Evolutionary conservation across 768 basidiomycete species (phyloP).

Genomic region (Boletales sp.): DNA sequence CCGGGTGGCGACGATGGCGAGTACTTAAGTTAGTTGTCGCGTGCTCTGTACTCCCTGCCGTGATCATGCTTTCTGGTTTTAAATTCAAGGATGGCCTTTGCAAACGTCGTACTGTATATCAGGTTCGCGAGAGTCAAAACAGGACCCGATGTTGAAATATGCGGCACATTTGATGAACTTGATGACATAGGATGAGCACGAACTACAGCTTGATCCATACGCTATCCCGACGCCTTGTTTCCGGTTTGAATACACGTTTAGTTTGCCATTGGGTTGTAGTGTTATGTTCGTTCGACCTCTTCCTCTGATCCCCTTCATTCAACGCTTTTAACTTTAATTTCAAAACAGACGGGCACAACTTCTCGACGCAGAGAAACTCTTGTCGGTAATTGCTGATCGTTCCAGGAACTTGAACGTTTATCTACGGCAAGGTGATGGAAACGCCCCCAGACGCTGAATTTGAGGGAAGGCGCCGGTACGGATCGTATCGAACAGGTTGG

Average conservation of each 20-base stretch:
- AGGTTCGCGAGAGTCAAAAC: constrained; percentile 6
- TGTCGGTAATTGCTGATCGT: constrained; percentile 40
- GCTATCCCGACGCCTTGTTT: constrained; percentile 24
- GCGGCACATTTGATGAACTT: constrained; percentile 28
- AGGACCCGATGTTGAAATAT: constrained; percentile 14
- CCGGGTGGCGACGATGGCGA: constrained; percentile 69
- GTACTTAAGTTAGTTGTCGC: not conserved
- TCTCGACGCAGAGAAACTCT: constrained; percentile 36
- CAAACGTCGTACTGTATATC: constrained; percentile 1
- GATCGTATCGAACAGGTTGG: too few species aligned
- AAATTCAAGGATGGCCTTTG: not conserved
- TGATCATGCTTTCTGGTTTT: too few species aligned
- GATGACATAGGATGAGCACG: constrained; percentile 26
- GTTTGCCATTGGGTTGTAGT: constrained; percentile 16
- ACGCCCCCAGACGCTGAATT: too few species aligned
- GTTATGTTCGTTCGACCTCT: constrained; percentile 11
- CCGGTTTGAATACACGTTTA: constrained; percentile 11
- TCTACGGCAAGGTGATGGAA: too few species aligned
- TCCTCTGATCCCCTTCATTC: not conserved
- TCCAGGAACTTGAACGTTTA: constrained; percentile 36
- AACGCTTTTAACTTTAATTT: not conserved
- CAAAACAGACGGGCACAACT: constrained; percentile 37
- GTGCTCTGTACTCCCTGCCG: not conserved
- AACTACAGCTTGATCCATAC: constrained; percentile 21
- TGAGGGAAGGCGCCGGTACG: too few species aligned